Conservation (phyloP, 345 rosid species). For the Camelina neglecta region DNA sequence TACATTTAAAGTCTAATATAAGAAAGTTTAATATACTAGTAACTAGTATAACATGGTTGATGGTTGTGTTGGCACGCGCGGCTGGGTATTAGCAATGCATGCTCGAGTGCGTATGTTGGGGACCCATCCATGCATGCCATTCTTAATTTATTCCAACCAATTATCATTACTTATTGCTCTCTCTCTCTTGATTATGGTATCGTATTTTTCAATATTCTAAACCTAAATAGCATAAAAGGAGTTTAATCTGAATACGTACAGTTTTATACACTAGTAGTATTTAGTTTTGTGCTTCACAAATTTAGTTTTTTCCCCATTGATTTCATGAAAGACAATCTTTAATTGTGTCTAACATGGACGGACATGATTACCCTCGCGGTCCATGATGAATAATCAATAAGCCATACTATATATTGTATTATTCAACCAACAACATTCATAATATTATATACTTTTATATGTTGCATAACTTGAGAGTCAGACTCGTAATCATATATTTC, state of each 20-base stretch:
- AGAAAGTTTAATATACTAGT: neutral
- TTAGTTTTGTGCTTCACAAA: neutral
- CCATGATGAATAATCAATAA: no score
- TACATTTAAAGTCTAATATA: neutral
- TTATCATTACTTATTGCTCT: conserved; percentile 26
- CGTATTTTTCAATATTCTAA: neutral
- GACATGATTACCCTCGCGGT: no score
- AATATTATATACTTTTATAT: no score
- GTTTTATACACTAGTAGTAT: neutral
- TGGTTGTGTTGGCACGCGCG: conserved; percentile 32
- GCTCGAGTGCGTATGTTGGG: conserved; percentile 45
- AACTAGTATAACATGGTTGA: neutral
- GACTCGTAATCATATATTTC: neutral
- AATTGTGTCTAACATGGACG: no score
- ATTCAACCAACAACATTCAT: no score
- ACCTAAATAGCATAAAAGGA: neutral
- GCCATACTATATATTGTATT: no score
- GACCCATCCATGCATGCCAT: conserved; percentile 44
- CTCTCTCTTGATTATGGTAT: neutral
- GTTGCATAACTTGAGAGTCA: no score
- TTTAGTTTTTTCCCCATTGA: no score
- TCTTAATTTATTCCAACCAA: conserved; percentile 16
- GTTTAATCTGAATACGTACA: neutral
- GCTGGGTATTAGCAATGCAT: conserved; percentile 41
- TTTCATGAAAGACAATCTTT: no score